Base-by-base conservation (phyloP, 2,329 filamentous ascomycete genomes). In the Fusarium tupiense region DNA sequence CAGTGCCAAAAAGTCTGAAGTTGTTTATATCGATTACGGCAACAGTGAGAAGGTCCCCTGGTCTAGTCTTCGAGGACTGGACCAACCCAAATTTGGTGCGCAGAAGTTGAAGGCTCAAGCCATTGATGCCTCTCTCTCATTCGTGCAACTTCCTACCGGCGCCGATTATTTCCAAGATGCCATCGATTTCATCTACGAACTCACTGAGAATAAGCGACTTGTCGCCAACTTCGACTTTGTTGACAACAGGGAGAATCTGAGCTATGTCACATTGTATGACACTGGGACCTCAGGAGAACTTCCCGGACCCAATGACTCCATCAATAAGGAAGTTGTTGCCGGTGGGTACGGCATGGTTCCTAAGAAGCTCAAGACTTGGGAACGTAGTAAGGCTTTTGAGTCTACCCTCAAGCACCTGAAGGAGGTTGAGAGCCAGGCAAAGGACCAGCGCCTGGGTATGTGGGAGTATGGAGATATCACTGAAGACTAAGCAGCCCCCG, bases 381-480 rank as follows among this genome's bases (percentile, higher is more conserved):
- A 98, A 88, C 89, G 92, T 64, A 89, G 88, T 83, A 85, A 84
- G 67, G 91, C 90, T 14, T 93, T 94, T 52, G 88, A 89, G 65
- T 88, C 93, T 40, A 90, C 95, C 49, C 84, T 98, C 72, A 89
- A 91, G 82, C 89, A 90, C 77, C 85, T 98, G 71, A 91, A 90
- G 80, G 89, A 92, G 82, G 89, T 92, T 59, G 92, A 97, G 86
- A 87, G 88, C 41, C 88, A 92, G 82, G 96, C 96, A 9, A 98
- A 97, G 89, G 86, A 89, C 63, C 91, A 91, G 65, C 90, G 95
- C 72, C 87, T 91, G 75, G 96, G 96, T 49, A 96, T 98, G 89
- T 99, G 96, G 95, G 96, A 99, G 88, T 99, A 98, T 84, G 96
- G 96, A 77, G 96, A 98, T 82, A 88, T 98, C 80, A 97, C 94